Evolutionary conservation across 2,329 filamentous ascomycete genomes (phyloP).

Genomic region (Penicillium psychrosexuale): DNA sequence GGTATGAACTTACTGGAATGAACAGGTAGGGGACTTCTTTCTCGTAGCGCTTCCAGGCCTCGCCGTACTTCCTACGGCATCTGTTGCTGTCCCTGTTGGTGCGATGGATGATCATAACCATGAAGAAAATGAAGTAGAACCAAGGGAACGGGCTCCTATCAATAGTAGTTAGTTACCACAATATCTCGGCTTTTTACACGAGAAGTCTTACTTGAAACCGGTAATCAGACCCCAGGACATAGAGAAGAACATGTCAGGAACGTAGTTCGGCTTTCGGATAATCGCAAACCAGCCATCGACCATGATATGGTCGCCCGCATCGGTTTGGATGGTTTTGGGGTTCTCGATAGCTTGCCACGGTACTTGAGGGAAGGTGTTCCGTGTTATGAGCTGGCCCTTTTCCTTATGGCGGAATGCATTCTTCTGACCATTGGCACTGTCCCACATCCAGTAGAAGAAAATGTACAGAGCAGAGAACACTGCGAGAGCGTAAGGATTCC

Average conservation of each 20-base stretch:
- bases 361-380: slow-evolving; percentile 80
- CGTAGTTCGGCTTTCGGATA: slow-evolving; percentile 76
- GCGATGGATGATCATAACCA: slow-evolving; percentile 73
- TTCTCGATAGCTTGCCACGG: slow-evolving; percentile 80
- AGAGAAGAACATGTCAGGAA: slow-evolving; percentile 74
- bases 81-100: slow-evolving; percentile 69
- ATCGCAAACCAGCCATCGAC: slow-evolving; percentile 80
- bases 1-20: slow-evolving; percentile 58
- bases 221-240: slow-evolving; percentile 73
- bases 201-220: slow-evolving; percentile 55
- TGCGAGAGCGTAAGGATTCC: slow-evolving; percentile 64
- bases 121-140: slow-evolving; percentile 76
- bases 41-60: slow-evolving; percentile 78
- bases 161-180: background rate
- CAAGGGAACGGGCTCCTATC: slow-evolving; percentile 67
- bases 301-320: slow-evolving; percentile 70
- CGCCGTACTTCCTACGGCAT: slow-evolving; percentile 73
- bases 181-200: background rate
- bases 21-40: slow-evolving; percentile 76
- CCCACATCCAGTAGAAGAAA: slow-evolving; percentile 85
- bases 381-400: slow-evolving; percentile 63
- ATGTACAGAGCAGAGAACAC: slow-evolving; percentile 66
- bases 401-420: slow-evolving; percentile 81
- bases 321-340: slow-evolving; percentile 69
- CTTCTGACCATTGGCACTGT: slow-evolving; percentile 87